Base-by-base conservation (phyloP, 164 flowering plant species). In the Protea cynaroides region DNA sequence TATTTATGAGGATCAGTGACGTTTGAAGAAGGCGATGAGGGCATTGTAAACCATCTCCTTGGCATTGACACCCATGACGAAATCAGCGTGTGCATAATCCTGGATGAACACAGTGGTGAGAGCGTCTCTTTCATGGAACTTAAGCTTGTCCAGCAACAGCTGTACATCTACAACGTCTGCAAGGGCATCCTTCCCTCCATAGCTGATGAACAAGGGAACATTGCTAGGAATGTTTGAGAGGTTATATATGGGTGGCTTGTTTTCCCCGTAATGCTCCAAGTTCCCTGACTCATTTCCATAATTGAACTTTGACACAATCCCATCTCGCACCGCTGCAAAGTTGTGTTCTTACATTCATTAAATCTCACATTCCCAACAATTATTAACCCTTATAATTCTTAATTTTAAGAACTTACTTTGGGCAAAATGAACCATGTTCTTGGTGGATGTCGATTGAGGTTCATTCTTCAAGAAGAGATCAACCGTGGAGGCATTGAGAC, bases 391-490 rank as follows among this genome's bases (percentile, higher is more conserved):
- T 40, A 4, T 40, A 1, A 0, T 40, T 9, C 10, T 40, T 40
- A 4, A 40, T 40, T 40, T 4, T 40, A 8, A 10, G 14, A 10
- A 75, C 88, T 74, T 81, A 86, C 91, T 88, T 58, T 88, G 95
- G 66, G 88, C 70, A 56, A 86, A 63, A 72, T 88, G 95, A 8
- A 88, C 81, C 91, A 88, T 50, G 78, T 82, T 88, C 82, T 83
- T 88, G 8, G 84, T 74, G 7, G 91, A 71, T 9, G 95, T 82
- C 1, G 95, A 67, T 58, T 88, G 95, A 34, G 89, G 91, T 58
- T 84, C 89, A 63, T 81, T 74, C 70, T 67, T 65, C 67, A 83
- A 34, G 75, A 84, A 84, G 52, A 77, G 63, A 38, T 81, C 83
- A 11, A 86, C 74, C 0, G 85, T 83, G 17, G 95, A 82, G 46